These are phyloP conservation scores for Astrothelium macrocarpum DNA, from an alignment of 495 filamentous ascomycete genomes.

Conservation along the genomic window DNA sequence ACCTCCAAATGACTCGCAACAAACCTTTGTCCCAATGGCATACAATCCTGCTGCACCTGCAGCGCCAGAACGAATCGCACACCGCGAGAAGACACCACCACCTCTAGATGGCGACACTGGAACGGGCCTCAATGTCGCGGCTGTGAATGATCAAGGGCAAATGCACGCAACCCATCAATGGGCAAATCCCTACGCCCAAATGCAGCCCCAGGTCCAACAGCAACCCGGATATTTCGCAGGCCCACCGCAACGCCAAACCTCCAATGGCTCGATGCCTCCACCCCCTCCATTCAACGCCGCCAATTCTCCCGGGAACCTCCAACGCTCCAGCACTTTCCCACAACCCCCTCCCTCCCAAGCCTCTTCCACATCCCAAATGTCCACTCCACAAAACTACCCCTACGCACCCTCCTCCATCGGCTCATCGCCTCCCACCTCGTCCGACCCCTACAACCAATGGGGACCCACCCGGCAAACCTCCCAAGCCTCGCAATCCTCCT, in stretches of 20 bases:
- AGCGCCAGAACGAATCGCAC: conserved; percentile 69
- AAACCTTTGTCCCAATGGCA: conserved; percentile 58
- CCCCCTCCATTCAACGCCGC: conserved; percentile 22
- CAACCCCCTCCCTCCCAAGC: conserved; percentile 19
- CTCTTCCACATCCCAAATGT: neutral
- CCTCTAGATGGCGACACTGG: conserved; percentile 59
- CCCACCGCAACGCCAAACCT: conserved; percentile 23
- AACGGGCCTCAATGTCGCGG: conserved; percentile 63
- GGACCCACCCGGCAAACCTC: neutral
- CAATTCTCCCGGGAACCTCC: conserved; percentile 19
- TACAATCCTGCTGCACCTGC: conserved; percentile 88
- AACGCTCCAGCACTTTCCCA: conserved; percentile 20
- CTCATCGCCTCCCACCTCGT: conserved; percentile 1
- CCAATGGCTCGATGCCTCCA: conserved; percentile 19
- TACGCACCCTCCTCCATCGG: conserved; percentile 1
- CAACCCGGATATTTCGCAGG: conserved; percentile 33
- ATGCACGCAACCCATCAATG: conserved; percentile 20
- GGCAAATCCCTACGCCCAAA: conserved; percentile 27
- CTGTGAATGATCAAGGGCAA: conserved; percentile 45
- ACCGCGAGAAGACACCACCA: conserved; percentile 85
- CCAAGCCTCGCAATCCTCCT: conserved; percentile 12
- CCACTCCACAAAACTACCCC: conserved; percentile 12
- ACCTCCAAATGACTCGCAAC: conserved; percentile 32
- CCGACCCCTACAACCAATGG: conserved; percentile 7
- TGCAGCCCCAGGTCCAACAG: conserved; percentile 26